Evolutionary conservation across 768 basidiomycete species (phyloP), one percentile per base, ranked within the genome.

Genomic region (Guyanaporus albipodus): DNA sequence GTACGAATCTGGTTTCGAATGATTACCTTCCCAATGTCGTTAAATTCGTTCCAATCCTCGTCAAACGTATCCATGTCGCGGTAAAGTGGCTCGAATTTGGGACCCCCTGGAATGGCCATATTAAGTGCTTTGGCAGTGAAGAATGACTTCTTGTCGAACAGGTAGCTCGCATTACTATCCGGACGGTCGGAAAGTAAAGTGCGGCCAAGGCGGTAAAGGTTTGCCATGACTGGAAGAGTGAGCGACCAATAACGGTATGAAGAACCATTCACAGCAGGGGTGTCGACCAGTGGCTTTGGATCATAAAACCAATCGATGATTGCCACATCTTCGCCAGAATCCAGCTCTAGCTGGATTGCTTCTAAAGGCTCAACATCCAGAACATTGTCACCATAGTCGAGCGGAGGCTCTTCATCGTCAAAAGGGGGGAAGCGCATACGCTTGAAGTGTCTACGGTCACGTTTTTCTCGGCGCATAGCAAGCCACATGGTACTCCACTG

Each of bases 401-500:
- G 78, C 3, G 96, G 96, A 8, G 96, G 96, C 60, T 99, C 96
- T 70, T 99, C 95, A 62, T 98, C 96, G 63, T 99, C 96, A 63
- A 98, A 99, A 0, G 95, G 96, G 19, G 96, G 96, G 72, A 98
- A 99, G 19, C 95, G 84, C 93, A 99, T 97, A 37, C 96, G 91
- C 74, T 99, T 99, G 76, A 99, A 99, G 68, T 99, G 96, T 48
- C 95, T 75, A 64, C 96, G 88, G 66, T 99, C 96, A 47, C 96
- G 82, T 75, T 99, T 99, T 72, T 99, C 96, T 51, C 96, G 75
- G 50, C 96, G 79, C 96, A 99, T 99, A 10, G 96, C 95, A 37
- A 99, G 74, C 96, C 96, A 99, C 96, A 99, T 99, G 6, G 91
- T 89, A 63, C 91, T 94, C 96, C 96, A 99, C 61, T 98, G 96